A percentile compares a stretch with the other conserved stretches of the same genome.
These are phyloP conservation scores for Arthonia radiata DNA, from an alignment of 495 filamentous ascomycete genomes.

Conservation along the genomic window DNA sequence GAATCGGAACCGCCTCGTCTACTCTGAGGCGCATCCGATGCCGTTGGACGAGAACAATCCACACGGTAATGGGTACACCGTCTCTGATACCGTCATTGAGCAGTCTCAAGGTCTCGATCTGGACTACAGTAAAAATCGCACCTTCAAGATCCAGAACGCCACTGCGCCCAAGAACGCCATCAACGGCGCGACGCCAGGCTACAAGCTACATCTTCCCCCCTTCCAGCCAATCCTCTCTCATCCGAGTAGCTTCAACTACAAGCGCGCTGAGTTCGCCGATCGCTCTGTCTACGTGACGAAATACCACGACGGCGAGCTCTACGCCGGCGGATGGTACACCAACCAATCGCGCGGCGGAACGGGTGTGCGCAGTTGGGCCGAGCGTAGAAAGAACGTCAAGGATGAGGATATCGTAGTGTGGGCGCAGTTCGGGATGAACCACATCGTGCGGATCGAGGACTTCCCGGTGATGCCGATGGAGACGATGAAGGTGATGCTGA, in stretches of 20 bases:
- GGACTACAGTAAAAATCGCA: conserved; percentile 34
- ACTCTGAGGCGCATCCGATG: conserved; percentile 48
- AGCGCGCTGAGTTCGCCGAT: conserved; percentile 61
- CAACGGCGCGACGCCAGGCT: conserved; percentile 52
- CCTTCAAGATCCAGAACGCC: conserved; percentile 61
- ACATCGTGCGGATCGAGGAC: conserved; percentile 34
- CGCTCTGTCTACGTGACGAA: conserved; percentile 61
- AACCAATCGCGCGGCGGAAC: conserved; percentile 51
- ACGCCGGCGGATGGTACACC: conserved; percentile 63
- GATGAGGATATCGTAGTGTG: conserved; percentile 30
- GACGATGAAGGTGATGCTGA: conserved; percentile 36
- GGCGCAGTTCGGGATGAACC: conserved; percentile 34
- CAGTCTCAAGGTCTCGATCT: conserved; percentile 38
- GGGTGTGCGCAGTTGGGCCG: conserved; percentile 18
- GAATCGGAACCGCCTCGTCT: conserved; percentile 39
- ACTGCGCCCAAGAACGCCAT: conserved; percentile 28
- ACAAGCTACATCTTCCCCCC: conserved; percentile 48
- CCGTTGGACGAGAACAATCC: conserved; percentile 54
- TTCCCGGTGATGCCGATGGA: conserved; percentile 48
- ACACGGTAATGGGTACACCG: conserved; percentile 51
- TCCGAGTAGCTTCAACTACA: conserved; percentile 37
- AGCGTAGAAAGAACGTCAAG: conserved; percentile 15
- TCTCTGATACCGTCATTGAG: conserved; percentile 31
- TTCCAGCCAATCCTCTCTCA: conserved; percentile 66
- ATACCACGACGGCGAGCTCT: conserved; percentile 56